Conservation (phyloP, 306 rosid species). For the barrel medic (Medicago truncatula) region DNA sequence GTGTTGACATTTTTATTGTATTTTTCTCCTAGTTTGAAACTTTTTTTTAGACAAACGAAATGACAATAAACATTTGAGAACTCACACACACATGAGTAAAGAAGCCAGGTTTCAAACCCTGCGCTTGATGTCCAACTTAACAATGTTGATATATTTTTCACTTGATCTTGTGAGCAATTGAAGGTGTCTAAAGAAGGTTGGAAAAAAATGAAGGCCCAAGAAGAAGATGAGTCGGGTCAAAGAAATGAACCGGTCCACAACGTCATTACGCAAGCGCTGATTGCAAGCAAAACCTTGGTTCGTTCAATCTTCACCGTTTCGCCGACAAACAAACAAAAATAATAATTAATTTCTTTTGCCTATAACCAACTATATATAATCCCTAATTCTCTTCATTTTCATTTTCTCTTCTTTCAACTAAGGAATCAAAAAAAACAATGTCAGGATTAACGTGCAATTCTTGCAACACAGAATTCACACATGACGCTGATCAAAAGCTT, state of each 20-base stretch:
- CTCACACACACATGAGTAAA: too few species aligned
- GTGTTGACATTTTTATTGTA: too few species aligned
- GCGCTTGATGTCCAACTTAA: too few species aligned
- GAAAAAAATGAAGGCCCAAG: not conserved
- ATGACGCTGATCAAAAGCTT: conserved; percentile 70
- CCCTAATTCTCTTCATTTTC: not conserved
- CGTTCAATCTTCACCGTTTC: not conserved
- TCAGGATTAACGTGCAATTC: conserved; percentile 79
- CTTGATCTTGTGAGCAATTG: too few species aligned
- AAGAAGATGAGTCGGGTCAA: not conserved
- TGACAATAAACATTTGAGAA: too few species aligned
- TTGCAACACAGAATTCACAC: conserved; percentile 83
- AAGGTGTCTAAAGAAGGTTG: too few species aligned
- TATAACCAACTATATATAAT: not conserved
- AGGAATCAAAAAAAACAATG: conserved; percentile 46
- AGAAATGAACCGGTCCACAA: not conserved
- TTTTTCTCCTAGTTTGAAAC: too few species aligned
- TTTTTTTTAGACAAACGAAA: too few species aligned
- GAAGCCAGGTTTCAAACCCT: too few species aligned
- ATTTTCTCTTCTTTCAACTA: not conserved
- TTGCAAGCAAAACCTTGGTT: conserved; percentile 2
- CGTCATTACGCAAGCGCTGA: not conserved
- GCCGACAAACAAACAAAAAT: conserved; percentile 26
- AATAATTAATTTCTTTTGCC: not conserved
- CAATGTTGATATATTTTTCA: too few species aligned